Evolutionary conservation across 352 stramenopile genomes (phyloP).

Genomic region (Saprolegnia parasitica): DNA sequence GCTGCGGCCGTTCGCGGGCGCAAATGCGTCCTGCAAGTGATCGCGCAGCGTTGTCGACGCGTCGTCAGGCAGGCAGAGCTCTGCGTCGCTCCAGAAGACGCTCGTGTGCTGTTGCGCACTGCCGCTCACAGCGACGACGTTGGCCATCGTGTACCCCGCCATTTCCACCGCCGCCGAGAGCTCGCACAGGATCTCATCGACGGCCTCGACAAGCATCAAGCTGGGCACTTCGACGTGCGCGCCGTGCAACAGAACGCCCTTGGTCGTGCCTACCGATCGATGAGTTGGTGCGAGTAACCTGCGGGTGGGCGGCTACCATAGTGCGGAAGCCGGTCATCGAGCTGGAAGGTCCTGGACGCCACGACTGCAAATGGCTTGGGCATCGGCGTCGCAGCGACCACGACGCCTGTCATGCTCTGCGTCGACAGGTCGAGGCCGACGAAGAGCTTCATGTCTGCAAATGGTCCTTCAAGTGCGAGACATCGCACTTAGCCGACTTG

Average conservation of each 20-base stretch:
- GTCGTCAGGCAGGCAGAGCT: conserved; percentile 28
- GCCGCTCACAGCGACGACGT: conserved; percentile 59
- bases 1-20: conserved; percentile 56
- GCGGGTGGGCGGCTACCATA: conserved; percentile 33
- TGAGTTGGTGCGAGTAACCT: not conserved
- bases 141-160: conserved; percentile 33
- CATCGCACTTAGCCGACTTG: too few species aligned
- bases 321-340: conserved; percentile 56
- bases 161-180: conserved; percentile 33
- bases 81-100: conserved; percentile 53
- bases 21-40: conserved; percentile 40
- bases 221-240: conserved; percentile 58
- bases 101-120: conserved; percentile 81
- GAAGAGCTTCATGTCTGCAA: conserved; percentile 32
- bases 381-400: conserved; percentile 38
- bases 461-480: too few species aligned
- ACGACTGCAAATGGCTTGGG: conserved; percentile 35
- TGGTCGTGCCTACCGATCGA: conserved; percentile 37
- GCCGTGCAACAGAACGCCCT: conserved; percentile 54
- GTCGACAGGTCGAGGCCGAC: conserved; percentile 80
- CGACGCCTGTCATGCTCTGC: conserved; percentile 75
- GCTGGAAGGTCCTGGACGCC: conserved; percentile 57
- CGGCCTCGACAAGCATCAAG: conserved; percentile 72
- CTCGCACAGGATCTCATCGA: conserved; percentile 59
- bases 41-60: conserved; percentile 30